Conservation (phyloP, 768 basidiomycete genomes). For the Hericium rajendrae region DNA sequence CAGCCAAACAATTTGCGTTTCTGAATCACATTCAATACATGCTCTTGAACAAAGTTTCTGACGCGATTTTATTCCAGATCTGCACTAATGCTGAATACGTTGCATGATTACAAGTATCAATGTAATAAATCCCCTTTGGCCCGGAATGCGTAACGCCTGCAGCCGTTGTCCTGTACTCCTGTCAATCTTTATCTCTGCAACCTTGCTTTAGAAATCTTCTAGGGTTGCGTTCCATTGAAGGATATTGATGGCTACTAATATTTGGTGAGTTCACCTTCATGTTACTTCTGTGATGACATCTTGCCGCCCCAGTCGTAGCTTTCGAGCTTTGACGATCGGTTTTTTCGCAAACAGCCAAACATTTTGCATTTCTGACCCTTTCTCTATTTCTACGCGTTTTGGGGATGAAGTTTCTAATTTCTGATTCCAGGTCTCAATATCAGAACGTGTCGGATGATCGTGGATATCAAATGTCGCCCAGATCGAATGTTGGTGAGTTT, state of each 20-base stretch:
- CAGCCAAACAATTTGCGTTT: constrained; percentile 14
- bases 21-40: neutral
- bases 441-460: neutral
- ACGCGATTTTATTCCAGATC: neutral
- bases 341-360: constrained; percentile 15
- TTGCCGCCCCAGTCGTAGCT: constrained; percentile 18
- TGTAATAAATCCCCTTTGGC: neutral
- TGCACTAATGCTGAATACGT: neutral
- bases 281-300: constrained; percentile 6
- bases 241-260: too few relatives aligned
- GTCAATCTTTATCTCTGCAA: neutral
- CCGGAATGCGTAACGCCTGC: constrained; percentile 38
- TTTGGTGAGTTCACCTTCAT: neutral
- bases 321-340: constrained; percentile 13
- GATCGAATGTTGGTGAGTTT: neutral
- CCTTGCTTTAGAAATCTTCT: too few relatives aligned
- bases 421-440: neutral
- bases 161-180: constrained; percentile 10
- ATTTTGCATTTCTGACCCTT: constrained; percentile 6
- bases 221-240: too few relatives aligned
- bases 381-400: neutral
- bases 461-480: too few relatives aligned
- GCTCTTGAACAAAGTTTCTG: neutral
- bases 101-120: neutral
- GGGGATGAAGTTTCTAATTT: neutral